Base-by-base conservation (phyloP, 495 filamentous ascomycete species). In the Aspergillus conjunctus region DNA sequence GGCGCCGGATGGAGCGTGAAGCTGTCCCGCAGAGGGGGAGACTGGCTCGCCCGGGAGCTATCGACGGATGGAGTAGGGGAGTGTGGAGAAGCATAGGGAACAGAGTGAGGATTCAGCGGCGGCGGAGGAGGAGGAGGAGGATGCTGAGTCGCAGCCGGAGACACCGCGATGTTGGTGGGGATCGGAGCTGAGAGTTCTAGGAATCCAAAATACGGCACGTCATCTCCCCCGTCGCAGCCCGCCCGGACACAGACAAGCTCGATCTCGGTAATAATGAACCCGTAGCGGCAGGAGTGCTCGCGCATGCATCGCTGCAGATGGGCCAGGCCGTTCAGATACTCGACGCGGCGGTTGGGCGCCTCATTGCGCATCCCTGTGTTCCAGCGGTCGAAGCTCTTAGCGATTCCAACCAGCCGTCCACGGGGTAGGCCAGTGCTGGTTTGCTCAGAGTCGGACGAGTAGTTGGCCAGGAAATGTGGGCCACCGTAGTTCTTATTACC, bases 191-290 rank as follows among this genome's bases (percentile, higher is more conserved):
- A 84, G 31, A 96, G 79, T 71, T 97, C 92, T 4, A 97, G 74
- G 72, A 80, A 90, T 2, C 92, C 92, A 67, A 96, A 97, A 64
- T 92, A 86, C 0, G 92, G 92, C 4, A 86, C 83, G 20, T 74
- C 73, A 60, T 88, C 88, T 56, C 77, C 85, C 11, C 71, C 69
- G 54, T 91, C 89, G 56, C 80, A 85, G 34, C 88, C 88, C 55
- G 89, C 89, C 51, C 92, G 91, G 0, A 95, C 91, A 68, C 92
- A 88, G 32, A 97, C 86, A 12, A 97, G 88, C 77, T 97, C 92
- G 68, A 96, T 96, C 70, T 97, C 92, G 0, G 91, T 96, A 56
- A 96, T 86, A 68, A 97, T 93, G 79, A 96, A 97, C 32, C 92
- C 92, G 71, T 97, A 97, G 49, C 92, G 87, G 63, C 90, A 93